Evolutionary conservation across 192 early-diverging fungal species (phyloP), one percentile per base, ranked within the genome.

Genomic region (Haplosporangium gracile): DNA sequence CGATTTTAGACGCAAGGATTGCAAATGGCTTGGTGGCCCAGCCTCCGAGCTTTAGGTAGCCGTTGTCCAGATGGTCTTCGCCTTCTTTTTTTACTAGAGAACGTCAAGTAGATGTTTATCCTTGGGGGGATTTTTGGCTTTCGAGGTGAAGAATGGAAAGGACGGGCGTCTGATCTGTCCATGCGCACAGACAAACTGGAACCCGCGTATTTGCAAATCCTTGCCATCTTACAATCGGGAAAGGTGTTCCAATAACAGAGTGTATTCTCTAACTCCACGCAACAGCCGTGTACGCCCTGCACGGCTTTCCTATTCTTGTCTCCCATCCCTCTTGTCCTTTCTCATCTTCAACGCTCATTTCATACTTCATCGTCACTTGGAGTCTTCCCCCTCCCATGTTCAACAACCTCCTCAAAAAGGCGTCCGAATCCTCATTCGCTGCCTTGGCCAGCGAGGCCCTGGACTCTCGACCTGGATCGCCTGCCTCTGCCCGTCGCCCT

Each of bases 11-110:
- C 0, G 92, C 92, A 40, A 95, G 60, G 16, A 94, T 55, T 0
- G 93, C 88, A 88, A 89, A 95, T 2, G 95, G 87, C 77, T 95
- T 95, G 74, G 93, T 85, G 38, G 91, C 76, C 94, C 94, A 95
- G 20, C 92, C 92, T 40, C 75, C 75, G 53, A 92, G 74, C 24
- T 82, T 51, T 11, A 89, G 79, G 36, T 72, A 80, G 9, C 76
- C 74, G 47, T 92, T 78, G 69, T 87, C 65, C 34, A 91, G 72
- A 2, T 55, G 49, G 16, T 88, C 32, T 55, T 63, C 32, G 57
- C 26, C 11, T 63, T 26, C 57, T 26, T 8, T 63, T 63, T 63
- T 22, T 2, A 29, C 57, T 63, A 24, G 57, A 11, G 57, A 63
- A 63, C 32, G 57, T 29, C n/a, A 10, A 18, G 47, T 18, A 18